Evolutionary conservation across 257 asterid genomes (phyloP), one percentile per base, ranked within the genome.

Genomic region (Coffea canephora): DNA sequence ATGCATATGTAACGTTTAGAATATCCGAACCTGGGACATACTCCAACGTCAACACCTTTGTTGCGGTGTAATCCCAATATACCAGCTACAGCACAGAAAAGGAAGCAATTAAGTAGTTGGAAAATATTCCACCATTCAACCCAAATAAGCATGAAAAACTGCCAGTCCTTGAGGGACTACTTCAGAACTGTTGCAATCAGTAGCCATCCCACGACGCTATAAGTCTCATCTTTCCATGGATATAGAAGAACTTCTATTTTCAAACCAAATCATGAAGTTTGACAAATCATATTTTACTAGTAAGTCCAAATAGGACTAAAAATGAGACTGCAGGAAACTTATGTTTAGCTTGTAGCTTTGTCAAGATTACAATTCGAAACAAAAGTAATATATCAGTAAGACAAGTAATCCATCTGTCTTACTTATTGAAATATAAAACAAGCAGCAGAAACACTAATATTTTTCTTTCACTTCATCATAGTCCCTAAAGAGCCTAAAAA

Each of bases 1-100:
- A 12, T 80, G 16, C 31, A 27, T 39, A 39, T 39, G 43, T 45
- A 16, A 71, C 45, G 41, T 64, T 69, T 21, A 45, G 8, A 45
- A 8, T 10, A 57, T 25, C 16, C 70, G 74, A 81, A 93, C 99
- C 99, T 68, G 99, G 99, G 82, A 88, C 98, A 77, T 95, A 95
- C 87, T 95, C 99, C 88, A 95, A 76, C 1, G 99, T 93, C 93
- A 95, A 83, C 86, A 90, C 98, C 86, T 93, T 92, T 12, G 78
- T 81, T 61, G 97, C 93, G 67, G 98, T 95, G 81, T 95, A 92
- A 84, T 95, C 99, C 99, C 99, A 95, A 82, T 82, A 87, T 62
- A 95, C 97, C 88, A 91, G 83, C 99, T 95, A 82, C 73, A 86
- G 80, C 2, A 68, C 39, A 75, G 43, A 54, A 4, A 39, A 74